A percentile compares a stretch with the other conserved stretches of the same genome.
Conservation (phyloP, 2,329 filamentous ascomycete genomes). For the Sclerotinia trifoliorum region DNA sequence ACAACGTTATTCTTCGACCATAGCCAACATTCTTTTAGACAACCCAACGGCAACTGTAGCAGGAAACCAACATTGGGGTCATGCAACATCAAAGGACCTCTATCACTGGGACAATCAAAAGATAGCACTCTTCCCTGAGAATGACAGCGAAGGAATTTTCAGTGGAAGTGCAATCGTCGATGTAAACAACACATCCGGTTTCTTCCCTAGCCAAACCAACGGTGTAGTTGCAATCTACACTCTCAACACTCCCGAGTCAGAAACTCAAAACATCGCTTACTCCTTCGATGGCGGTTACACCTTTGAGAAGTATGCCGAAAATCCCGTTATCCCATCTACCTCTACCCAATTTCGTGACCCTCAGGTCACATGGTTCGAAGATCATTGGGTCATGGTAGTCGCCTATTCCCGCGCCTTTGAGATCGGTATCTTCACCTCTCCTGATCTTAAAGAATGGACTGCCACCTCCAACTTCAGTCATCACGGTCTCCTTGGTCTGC, state of each 20-base stretch:
- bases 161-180: constrained; percentile 51
- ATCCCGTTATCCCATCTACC: constrained; percentile 55
- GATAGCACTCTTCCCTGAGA: constrained; percentile 55
- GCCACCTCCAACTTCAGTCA: constrained; percentile 57
- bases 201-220: constrained; percentile 57
- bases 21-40: constrained; percentile 38
- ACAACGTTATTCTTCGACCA: no score
- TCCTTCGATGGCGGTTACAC: constrained; percentile 60
- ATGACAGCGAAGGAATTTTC: constrained; percentile 49
- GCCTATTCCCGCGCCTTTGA: constrained; percentile 55
- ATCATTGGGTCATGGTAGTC: constrained; percentile 58
- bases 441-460: constrained; percentile 58
- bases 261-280: constrained; percentile 62
- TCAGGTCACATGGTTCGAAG: constrained; percentile 59
- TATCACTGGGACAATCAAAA: constrained; percentile 65
- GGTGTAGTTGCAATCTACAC: constrained; percentile 62
- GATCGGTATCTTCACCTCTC: constrained; percentile 61
- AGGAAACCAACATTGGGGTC: constrained; percentile 66
- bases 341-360: constrained; percentile 62
- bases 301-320: constrained; percentile 57
- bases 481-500: constrained; percentile 47
- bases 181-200: constrained; percentile 62
- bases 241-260: constrained; percentile 41
- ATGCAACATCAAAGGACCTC: constrained; percentile 60
- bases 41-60: constrained; percentile 50